Base-by-base conservation (phyloP, 345 rosid species). In the Boechera retrofracta region DNA sequence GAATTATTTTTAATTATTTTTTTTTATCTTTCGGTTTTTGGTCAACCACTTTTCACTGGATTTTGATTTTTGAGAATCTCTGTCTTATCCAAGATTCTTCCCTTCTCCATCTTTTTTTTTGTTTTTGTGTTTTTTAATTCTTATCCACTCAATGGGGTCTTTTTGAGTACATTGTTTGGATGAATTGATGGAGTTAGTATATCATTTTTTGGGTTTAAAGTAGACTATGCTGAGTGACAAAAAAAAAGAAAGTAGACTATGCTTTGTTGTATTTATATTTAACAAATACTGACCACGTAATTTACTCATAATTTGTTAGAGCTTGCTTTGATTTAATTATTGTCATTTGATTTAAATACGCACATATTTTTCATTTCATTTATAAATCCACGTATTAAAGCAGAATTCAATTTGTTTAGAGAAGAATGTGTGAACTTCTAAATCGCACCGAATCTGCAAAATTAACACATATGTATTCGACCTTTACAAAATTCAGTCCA, bases 51-150 rank as follows among this genome's bases (percentile, higher is more conserved):
- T 57, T 66, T 16, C 52, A 56, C 61, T 58, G 60, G 57, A 57
- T 74, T 35, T 28, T 35, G 58, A 76, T 70, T 55, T 77, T 32
- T 54, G 49, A 63, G 75, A 31, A 62, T 70, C 75, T 70, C 65
- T 77, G 80, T 77, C 80, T 70, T 70, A 77, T 70, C 76, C 76
- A 70, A 64, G 76, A 77, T 77, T 77, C 76, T 70, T 57, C 7
- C 7, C 31, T 24, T 58, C 2, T 38, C 16, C 41, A 6, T 35
- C 10, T 51, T 35, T 7, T 10, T 1, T 21, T 21, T 21, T 21
- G 24, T 21, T 24, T 36, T 65, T 2, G 7, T 38, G 2, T 15
- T 48, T 9, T 24, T 24, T 26, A 47, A 26, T 31, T 54, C 62
- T 59, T 60, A 39, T 49, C 68, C 13, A 13, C 9, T 49, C 4